Conservation (phyloP, 768 basidiomycete species). For the Suillus americanus region DNA sequence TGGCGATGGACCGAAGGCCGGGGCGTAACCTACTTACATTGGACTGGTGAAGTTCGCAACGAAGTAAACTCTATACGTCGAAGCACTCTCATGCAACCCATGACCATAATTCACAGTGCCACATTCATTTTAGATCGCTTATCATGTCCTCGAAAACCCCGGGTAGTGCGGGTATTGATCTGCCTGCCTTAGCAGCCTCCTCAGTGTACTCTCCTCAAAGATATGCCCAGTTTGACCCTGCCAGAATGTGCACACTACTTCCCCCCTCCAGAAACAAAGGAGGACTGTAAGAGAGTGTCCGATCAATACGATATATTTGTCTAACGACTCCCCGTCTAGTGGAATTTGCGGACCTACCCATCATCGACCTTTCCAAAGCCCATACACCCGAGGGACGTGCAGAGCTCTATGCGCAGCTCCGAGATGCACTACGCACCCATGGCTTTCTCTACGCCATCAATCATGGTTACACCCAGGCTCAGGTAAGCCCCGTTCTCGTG, state of each 20-base stretch:
- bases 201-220: background rate
- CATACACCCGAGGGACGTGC: constrained; percentile 32
- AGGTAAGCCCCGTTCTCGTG: constrained; percentile 27
- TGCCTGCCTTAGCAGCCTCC: background rate
- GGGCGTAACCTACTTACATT: too few relatives aligned
- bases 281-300: constrained; percentile 28
- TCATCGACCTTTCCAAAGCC: constrained; percentile 33
- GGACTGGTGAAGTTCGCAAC: too few relatives aligned
- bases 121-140: background rate
- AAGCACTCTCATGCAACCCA: too few relatives aligned
- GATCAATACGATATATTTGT: background rate
- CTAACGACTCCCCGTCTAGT: constrained; percentile 19
- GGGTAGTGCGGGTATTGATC: background rate
- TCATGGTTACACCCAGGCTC: constrained; percentile 41
- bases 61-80: too few relatives aligned
- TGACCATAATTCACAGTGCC: too few relatives aligned
- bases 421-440: constrained; percentile 32
- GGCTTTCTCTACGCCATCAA: constrained; percentile 51
- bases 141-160: background rate
- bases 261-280: constrained; percentile 28
- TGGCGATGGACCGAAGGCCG: too few relatives aligned
- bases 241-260: constrained; percentile 33
- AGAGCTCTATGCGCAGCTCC: constrained; percentile 28
- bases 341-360: constrained; percentile 35
- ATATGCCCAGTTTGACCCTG: constrained; percentile 18